phyloP scores from a whole-genome alignment of 257 asterid species.

The Petunia axillaris region DNA sequence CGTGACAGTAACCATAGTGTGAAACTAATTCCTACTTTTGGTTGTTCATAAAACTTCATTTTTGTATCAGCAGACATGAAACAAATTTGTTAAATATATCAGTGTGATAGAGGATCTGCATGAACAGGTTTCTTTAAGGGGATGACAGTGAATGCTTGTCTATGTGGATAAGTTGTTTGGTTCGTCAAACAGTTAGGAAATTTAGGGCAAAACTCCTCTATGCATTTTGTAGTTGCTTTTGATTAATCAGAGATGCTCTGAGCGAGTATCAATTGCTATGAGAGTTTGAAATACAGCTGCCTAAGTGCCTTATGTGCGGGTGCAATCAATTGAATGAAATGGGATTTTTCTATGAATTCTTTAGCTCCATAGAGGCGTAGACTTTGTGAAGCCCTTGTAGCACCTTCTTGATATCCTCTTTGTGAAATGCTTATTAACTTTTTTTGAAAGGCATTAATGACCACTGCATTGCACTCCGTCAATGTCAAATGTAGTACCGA shows the following conservation, averaged over 20 bases:
- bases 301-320: neutral
- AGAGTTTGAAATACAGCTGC: neutral
- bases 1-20: neutral
- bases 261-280: neutral
- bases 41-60: neutral
- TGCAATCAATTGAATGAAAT: constrained; percentile 12
- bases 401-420: neutral
- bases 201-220: neutral
- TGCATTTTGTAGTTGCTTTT: neutral
- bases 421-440: neutral
- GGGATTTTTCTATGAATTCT: neutral
- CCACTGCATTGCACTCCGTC: neutral
- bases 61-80: neutral
- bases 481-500: no score
- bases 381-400: neutral
- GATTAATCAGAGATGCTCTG: neutral
- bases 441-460: neutral
- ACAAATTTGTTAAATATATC: neutral
- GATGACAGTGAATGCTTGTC: neutral
- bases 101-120: neutral
- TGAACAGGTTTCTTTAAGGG: neutral
- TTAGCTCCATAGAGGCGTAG: neutral
- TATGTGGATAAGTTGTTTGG: neutral
- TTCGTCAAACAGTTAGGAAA: neutral
- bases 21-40: neutral